Base-by-base conservation (phyloP, 345 rosid genomes). In the Sonneratia caseolaris region DNA sequence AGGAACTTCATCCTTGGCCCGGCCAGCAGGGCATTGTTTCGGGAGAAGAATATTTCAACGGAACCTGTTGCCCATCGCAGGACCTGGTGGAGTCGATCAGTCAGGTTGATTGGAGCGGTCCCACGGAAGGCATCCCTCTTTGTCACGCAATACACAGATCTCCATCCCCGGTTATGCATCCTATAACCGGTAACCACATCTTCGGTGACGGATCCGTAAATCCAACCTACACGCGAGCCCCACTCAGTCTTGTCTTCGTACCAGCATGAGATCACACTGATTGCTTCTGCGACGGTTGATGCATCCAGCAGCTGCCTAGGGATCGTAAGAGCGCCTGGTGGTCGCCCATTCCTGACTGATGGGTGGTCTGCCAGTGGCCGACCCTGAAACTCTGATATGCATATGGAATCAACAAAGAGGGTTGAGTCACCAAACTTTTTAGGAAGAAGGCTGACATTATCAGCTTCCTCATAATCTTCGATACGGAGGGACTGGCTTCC, bases 161-260 rank as follows among this genome's bases (percentile, higher is more conserved):
- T 75, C 82, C 82, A 72, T 37, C 76, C 82, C 43, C 76, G 73
- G 70, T 79, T 73, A n/a, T 79, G 79, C 82, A 79, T 79, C 68
- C 82, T 69, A 64, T 75, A 79, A 4, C 79, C 79, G 12, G 82
- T 75, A 24, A 79, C 79, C 3, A 76, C 70, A 61, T 76, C 73
- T 37, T 76, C 77, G 0, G 75, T 78, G 18, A 78, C 70, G 8
- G 75, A 78, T 27, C 81, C 81, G 36, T 78, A 74, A 32, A 72
- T 75, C 75, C 81, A 78, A 10, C 81, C 81, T 8, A 68, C 51
- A 18, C 78, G 67, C 38, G 38, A 15, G 15, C 78, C 81, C 78
- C 76, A 78, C 62, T 74, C 78, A 2, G 81, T 78, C 55, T 71
- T 71, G 66, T 74, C 78, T 65, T 78, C 81, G 51, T 78, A 74